phyloP scores from a whole-genome alignment of 805 yeast species.

The Candida silvicultrix region DNA sequence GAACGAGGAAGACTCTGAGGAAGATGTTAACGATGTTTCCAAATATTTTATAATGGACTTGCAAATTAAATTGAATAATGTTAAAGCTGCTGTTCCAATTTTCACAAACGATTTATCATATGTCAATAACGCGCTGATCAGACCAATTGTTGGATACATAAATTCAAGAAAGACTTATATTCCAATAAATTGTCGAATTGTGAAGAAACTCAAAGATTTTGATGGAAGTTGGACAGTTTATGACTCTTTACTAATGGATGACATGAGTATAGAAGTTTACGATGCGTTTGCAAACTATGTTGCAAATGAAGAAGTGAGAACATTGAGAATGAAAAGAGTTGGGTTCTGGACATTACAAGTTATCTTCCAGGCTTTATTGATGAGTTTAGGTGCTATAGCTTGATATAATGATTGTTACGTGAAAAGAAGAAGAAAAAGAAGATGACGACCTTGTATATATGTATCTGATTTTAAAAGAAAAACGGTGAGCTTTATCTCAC shows the following conservation, averaged over 20 bases:
- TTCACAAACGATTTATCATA: conserved; percentile 86
- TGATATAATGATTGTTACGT: conserved; percentile 11
- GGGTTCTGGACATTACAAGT: conserved; percentile 92
- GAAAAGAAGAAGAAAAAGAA: background rate
- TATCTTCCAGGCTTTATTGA: conserved; percentile 70
- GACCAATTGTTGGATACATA: conserved; percentile 95
- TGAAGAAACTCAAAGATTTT: conserved; percentile 74
- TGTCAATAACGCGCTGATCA: conserved; percentile 81
- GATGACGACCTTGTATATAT: background rate
- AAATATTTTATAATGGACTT: conserved; percentile 73
- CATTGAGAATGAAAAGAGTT: conserved; percentile 69
- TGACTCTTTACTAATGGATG: conserved; percentile 88
- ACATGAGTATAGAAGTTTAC: conserved; percentile 81
- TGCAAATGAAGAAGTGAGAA: conserved; percentile 75
- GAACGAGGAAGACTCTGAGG: conserved; percentile 1
- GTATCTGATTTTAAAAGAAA: background rate
- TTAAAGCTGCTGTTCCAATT: conserved; percentile 83
- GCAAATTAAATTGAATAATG: conserved; percentile 74
- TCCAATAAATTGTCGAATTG: conserved; percentile 77
- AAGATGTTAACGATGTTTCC: conserved; percentile 29
- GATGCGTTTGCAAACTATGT: conserved; percentile 87
- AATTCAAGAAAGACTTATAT: conserved; percentile 86
- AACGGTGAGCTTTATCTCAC: too few relatives aligned
- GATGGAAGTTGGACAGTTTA: conserved; percentile 96
- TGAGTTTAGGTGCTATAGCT: conserved; percentile 75